These are phyloP conservation scores for Trypanosoma scelopori DNA, from an alignment of 208 protist species.

Conservation along the genomic window DNA sequence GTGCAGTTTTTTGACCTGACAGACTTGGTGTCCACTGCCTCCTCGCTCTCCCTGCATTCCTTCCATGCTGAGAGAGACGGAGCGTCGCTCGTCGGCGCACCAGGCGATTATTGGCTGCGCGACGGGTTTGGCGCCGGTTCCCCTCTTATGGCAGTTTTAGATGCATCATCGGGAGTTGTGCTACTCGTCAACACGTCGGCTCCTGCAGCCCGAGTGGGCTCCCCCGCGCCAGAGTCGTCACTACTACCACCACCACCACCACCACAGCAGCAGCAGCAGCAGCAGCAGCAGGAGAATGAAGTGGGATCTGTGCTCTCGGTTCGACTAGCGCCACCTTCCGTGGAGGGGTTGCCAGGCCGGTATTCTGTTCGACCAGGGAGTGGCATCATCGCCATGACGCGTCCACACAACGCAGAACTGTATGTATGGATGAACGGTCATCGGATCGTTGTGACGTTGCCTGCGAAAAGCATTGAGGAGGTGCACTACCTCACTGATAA, in stretches of 20 bases:
- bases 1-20: constrained; percentile 58
- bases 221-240: not conserved
- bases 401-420: constrained; percentile 23
- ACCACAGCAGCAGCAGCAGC: constrained; percentile 2
- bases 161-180: constrained; percentile 5
- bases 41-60: not conserved
- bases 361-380: constrained; percentile 20
- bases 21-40: constrained; percentile 1
- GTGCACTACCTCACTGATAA: constrained; percentile 33
- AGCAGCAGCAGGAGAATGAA: constrained; percentile 1
- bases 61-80: constrained; percentile 2
- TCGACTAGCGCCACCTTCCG: constrained; percentile 1
- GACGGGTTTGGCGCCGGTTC: constrained; percentile 1
- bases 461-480: constrained; percentile 13
- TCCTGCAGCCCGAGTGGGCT: not conserved
- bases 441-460: constrained; percentile 30
- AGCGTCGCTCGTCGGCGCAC: not conserved
- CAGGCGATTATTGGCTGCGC: constrained; percentile 1
- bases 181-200: constrained; percentile 22
- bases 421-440: constrained; percentile 25
- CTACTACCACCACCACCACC: not conserved
- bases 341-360: not conserved
- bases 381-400: constrained; percentile 36
- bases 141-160: constrained; percentile 14
- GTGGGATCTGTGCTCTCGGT: constrained; percentile 20